Percentiles rank a stretch among this genome's conserved stretches.
These are phyloP conservation scores for Canavalia ensiformis DNA, from an alignment of 306 rosid species.

Conservation along the genomic window DNA sequence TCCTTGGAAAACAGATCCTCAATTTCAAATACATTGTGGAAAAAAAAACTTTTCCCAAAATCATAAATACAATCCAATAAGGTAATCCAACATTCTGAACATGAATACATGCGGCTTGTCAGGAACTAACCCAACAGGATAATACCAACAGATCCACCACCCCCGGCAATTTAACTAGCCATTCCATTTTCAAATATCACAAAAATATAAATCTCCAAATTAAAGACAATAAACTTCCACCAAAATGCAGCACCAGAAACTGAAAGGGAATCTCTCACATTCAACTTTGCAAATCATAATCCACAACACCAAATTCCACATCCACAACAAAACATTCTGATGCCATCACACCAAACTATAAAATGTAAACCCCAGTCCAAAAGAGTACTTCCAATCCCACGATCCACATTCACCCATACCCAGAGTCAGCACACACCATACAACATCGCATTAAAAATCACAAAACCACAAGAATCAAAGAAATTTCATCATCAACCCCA, in stretches of 20 bases:
- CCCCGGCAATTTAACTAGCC: constrained; percentile 4
- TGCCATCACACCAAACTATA: constrained; percentile 2
- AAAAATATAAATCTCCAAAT: background rate
- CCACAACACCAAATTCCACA: constrained; percentile 2
- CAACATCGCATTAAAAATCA: background rate
- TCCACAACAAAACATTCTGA: constrained; percentile 27
- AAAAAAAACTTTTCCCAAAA: background rate
- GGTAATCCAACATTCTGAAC: background rate
- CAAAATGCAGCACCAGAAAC: background rate
- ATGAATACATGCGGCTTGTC: background rate
- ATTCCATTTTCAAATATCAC: background rate
- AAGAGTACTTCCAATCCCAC: background rate
- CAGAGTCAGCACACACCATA: background rate
- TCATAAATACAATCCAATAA: background rate
- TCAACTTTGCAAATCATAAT: constrained; percentile 5
- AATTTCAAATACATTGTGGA: background rate
- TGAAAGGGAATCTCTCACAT: constrained; percentile 4
- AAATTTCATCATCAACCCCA: background rate
- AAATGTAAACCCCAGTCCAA: background rate
- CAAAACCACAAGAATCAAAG: constrained; percentile 4
- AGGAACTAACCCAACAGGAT: background rate
- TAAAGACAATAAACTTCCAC: background rate
- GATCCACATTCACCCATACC: constrained; percentile 24
- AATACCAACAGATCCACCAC: background rate
- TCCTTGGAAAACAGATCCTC: background rate